Conservation (phyloP, 768 basidiomycete species). For the Nidula microcarpa region DNA sequence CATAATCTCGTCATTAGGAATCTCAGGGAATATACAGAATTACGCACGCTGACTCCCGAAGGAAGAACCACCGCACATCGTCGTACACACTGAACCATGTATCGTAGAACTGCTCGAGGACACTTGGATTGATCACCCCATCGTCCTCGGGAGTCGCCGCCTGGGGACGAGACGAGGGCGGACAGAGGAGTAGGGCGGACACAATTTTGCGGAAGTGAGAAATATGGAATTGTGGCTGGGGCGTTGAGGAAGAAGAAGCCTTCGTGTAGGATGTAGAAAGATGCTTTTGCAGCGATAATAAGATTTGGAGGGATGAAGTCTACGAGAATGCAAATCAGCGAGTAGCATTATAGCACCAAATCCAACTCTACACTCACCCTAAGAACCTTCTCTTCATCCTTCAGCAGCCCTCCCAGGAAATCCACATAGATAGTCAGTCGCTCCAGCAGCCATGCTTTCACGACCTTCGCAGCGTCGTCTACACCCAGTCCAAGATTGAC, state of each 20-base stretch:
- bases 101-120: slow-evolving; percentile 59
- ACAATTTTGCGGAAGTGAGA: slow-evolving; percentile 67
- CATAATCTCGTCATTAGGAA: not conserved
- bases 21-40: not conserved
- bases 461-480: slow-evolving; percentile 56
- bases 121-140: slow-evolving; percentile 50
- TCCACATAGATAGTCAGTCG: slow-evolving; percentile 67
- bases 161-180: slow-evolving; percentile 35
- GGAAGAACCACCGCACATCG: slow-evolving; percentile 87
- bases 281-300: slow-evolving; percentile 74
- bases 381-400: slow-evolving; percentile 73
- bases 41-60: slow-evolving; percentile 71
- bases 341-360: not conserved
- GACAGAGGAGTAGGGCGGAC: slow-evolving; percentile 57
- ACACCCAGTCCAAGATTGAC: slow-evolving; percentile 51
- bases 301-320: slow-evolving; percentile 70
- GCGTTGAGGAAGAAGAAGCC: slow-evolving; percentile 18
- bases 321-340: slow-evolving; percentile 18
- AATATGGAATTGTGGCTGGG: slow-evolving; percentile 64
- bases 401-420: slow-evolving; percentile 64
- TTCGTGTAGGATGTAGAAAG: slow-evolving; percentile 65
- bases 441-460: slow-evolving; percentile 80
- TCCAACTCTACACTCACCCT: slow-evolving; percentile 46
- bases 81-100: slow-evolving; percentile 77
- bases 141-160: slow-evolving; percentile 15